Evolutionary conservation across 495 filamentous ascomycete genomes (phyloP).

Genomic region (Cetradonia linearis): DNA sequence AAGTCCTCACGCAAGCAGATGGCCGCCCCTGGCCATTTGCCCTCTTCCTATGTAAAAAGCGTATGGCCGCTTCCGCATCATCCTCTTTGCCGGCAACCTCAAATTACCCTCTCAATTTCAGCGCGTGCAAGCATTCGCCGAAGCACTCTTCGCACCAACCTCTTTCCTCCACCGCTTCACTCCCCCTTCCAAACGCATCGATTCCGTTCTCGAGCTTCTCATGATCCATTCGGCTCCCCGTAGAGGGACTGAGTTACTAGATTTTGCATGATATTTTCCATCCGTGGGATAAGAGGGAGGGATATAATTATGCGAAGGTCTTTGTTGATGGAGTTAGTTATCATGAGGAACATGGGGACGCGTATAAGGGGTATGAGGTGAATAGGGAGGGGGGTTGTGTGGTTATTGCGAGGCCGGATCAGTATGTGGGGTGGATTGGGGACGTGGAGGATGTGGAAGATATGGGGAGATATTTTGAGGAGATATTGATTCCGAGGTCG

Average conservation of each 20-base stretch:
- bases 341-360: slow-evolving; percentile 50
- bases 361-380: slow-evolving; percentile 55
- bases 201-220: slow-evolving; percentile 47
- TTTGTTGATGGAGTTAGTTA: slow-evolving; percentile 53
- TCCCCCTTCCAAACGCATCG: slow-evolving; percentile 30
- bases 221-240: slow-evolving; percentile 48
- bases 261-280: slow-evolving; percentile 50
- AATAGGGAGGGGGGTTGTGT: slow-evolving; percentile 48
- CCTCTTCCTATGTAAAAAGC: slow-evolving; percentile 34
- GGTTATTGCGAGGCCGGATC: slow-evolving; percentile 54
- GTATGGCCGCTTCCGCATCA: slow-evolving; percentile 57
- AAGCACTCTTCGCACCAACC: slow-evolving; percentile 28
- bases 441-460: slow-evolving; percentile 43
- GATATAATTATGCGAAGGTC: slow-evolving; percentile 50
- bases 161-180: slow-evolving; percentile 38
- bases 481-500: slow-evolving; percentile 7
- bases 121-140: slow-evolving; percentile 39
- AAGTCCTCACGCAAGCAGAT: slow-evolving; percentile 51
- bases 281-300: slow-evolving; percentile 41
- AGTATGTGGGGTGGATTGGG: slow-evolving; percentile 52
- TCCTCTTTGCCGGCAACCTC: slow-evolving; percentile 57
- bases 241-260: slow-evolving; percentile 41
- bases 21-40: slow-evolving; percentile 48
- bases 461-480: slow-evolving; percentile 31
- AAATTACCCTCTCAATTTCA: slow-evolving; percentile 32